Conservation (phyloP, 768 basidiomycete species). For the Agaricus sinodeliciosus region DNA sequence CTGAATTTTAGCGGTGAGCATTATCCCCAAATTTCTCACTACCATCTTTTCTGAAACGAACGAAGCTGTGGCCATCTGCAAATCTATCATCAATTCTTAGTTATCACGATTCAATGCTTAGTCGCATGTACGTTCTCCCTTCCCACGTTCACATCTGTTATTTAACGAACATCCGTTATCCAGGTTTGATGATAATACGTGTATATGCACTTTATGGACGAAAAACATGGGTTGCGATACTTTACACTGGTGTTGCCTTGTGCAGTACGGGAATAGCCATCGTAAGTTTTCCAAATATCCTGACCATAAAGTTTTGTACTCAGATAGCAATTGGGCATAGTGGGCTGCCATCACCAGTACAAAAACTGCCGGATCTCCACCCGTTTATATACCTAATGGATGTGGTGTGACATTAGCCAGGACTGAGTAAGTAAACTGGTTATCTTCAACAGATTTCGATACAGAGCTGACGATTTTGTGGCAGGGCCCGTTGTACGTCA, state of each 20-base stretch:
- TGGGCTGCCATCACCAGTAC: not conserved
- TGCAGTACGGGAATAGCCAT: slow-evolving; percentile 20
- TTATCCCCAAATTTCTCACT: not conserved
- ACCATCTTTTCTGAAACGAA: not conserved
- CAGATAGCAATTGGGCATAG: not conserved
- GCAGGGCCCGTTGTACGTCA: not conserved
- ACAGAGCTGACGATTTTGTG: not conserved
- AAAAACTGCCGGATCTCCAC: not conserved
- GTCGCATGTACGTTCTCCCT: slow-evolving; percentile 27
- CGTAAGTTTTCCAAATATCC: slow-evolving; percentile 11
- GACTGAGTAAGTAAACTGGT: slow-evolving; percentile 15
- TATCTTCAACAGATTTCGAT: not conserved
- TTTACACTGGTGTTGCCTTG: slow-evolving; percentile 19
- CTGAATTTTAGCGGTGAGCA: not conserved
- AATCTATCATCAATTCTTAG: slow-evolving; percentile 25
- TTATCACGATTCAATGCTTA: slow-evolving; percentile 27
- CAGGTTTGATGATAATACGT: slow-evolving; percentile 33
- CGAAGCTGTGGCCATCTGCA: slow-evolving; percentile 20
- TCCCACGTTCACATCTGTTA: not conserved
- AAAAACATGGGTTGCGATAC: slow-evolving; percentile 18
- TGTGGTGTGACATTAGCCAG: not conserved
- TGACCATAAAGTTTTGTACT: not conserved
- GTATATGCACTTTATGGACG: slow-evolving; percentile 34
- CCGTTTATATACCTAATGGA: not conserved
- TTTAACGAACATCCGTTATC: not conserved